Evolutionary conservation across 1,139 yeast genomes (phyloP), one percentile per base, ranked within the genome.

Genomic region (Lodderomyces beijingensis): DNA sequence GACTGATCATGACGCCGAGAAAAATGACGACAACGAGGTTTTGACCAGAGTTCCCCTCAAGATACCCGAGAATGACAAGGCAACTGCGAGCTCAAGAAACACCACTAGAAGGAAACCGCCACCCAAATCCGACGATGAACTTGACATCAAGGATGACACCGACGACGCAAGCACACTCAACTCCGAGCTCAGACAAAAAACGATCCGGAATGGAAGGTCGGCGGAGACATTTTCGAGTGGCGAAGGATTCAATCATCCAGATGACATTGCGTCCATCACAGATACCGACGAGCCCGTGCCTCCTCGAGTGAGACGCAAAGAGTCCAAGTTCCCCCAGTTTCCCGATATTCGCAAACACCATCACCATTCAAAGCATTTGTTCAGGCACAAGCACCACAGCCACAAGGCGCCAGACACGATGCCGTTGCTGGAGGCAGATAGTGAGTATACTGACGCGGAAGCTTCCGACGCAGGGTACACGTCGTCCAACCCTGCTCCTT

Each of bases 81-180:
- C 19, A 28, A 12, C 37, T 15, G 21, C 27, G 14, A 11, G 15
- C 21, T 30, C 37, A 3, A 35, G 36, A 17, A 33, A 31, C 17
- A 17, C 37, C 8, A 45, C 42, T 34, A 47, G 43, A 34, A 38
- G 63, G 25, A 57, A 56, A 34, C 63, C 63, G 8, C 63, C 63
- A 10, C 61, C 59, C 16, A 25, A 23, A 15, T 32, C 22, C 5
- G 27, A 32, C 5, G 29, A 34, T 16, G 33, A 30, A 12, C 24
- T 10, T 13, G 16, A 19, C n/a, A 11, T 16, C 20, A 17, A 28
- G 19, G 28, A 24, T 18, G 15, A 16, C 3, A 25, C 21, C 6
- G 31, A 28, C 10, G 16, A 16, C 15, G 10, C 12, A n/a, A 21
- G 26, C 4, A 23, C 33, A 7, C 25, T 12, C 16, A 34, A 30